Evolutionary conservation across 2,329 filamentous ascomycete species (phyloP), one percentile per base, ranked within the genome.

Genomic region (Macrophomina phaseolina): DNA sequence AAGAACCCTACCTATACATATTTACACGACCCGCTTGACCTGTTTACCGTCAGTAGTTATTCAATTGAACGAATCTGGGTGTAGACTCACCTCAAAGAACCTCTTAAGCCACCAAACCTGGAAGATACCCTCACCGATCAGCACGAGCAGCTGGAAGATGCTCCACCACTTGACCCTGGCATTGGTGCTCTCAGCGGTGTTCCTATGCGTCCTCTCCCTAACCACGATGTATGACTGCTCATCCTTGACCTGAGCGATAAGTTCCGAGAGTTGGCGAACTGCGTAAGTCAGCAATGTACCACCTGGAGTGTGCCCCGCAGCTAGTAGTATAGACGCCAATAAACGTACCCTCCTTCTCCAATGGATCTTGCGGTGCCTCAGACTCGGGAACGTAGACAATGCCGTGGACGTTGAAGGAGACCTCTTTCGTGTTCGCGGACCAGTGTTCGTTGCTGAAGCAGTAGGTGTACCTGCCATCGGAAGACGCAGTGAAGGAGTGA

Each of bases 361-460:
- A 84, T 23, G 95, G 95, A 76, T 98, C 94, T 73, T 91, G 87
- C 34, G 91, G 88, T 68, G 90, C 86, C 74, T 98, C 94, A 68
- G 87, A 85, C 80, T 98, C 95, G 66, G 92, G 91, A 62, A 99
- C 93, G 81, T 98, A 99, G 77, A 99, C 94, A 71, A 99, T 93
- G 73, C 95, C 95, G 82, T 99, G 95, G 63, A 99, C 95, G 80
- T 99, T 99, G 88, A 99, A 99, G 66, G 93, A 97, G 64, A 99
- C 94, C 81, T 99, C 95, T 83, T 99, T 99, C 78, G 89, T 96
- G 80, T 93, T 93, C 67, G 94, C 93, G 67, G 92, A 92, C 93
- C 94, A 99, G 80, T 95, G 91, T 85, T 98, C 94, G 82, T 99
- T 99, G 82, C 95, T 96, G 84, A 99, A 99, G 88, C 95, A 99